Evolutionary conservation across 441 rosid species (phyloP).

Genomic region (Codiaeum variegatum): DNA sequence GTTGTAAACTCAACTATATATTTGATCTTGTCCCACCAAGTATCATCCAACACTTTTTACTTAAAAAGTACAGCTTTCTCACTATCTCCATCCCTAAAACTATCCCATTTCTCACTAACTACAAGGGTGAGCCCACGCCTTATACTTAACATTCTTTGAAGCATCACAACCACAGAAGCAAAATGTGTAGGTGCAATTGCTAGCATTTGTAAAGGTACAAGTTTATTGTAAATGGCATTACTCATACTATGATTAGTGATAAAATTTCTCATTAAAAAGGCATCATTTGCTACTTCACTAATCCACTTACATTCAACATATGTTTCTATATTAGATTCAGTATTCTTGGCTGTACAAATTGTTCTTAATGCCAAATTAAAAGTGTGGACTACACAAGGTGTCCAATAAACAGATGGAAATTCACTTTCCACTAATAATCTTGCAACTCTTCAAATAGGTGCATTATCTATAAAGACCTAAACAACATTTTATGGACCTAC

Average conservation of each 20-base stretch:
- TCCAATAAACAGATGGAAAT: not conserved
- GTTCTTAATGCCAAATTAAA: not conserved
- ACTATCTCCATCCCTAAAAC: not conserved
- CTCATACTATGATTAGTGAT: no score
- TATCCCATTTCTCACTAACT: not conserved
- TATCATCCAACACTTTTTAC: not conserved
- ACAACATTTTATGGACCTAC: not conserved
- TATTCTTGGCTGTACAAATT: not conserved
- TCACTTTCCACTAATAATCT: not conserved
- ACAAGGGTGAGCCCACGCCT: not conserved
- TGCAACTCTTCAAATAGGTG: not conserved
- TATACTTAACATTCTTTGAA: not conserved
- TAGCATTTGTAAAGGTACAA: not conserved
- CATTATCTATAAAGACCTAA: not conserved
- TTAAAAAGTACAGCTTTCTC: not conserved
- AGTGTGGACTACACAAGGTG: not conserved
- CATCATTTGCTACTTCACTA: no score
- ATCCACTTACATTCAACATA: not conserved
- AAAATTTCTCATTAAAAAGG: no score
- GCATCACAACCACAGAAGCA: not conserved
- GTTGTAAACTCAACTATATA: not conserved
- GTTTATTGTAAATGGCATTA: no score
- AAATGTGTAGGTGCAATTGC: not conserved
- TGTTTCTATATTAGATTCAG: not conserved
- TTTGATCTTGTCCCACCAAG: not conserved